Evolutionary conservation across 163 green algal genomes (phyloP).

Genomic region (Coccomyxa subellipsoidea): DNA sequence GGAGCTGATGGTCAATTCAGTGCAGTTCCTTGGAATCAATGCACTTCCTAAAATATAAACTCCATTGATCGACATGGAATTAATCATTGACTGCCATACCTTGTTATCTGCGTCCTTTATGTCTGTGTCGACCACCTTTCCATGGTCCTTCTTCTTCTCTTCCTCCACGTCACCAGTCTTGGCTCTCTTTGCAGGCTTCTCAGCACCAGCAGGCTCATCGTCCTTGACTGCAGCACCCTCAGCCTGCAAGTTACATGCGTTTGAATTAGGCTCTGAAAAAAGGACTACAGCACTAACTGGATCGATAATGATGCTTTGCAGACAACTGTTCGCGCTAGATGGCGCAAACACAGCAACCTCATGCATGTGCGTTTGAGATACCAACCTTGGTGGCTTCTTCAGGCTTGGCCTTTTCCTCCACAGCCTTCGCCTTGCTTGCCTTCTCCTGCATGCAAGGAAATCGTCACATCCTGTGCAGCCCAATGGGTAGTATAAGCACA

Average conservation of each 20-base stretch:
- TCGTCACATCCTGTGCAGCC: neutral
- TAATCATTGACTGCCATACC: neutral
- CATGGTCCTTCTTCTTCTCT: neutral
- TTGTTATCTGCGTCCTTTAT: constrained; percentile 17
- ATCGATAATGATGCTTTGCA: no score
- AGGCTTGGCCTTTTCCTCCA: neutral
- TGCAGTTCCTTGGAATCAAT: no score
- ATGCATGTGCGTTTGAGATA: no score
- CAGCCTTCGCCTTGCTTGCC: constrained; percentile 13
- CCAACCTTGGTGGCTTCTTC: constrained; percentile 3
- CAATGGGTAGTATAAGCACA: no score
- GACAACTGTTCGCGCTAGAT: no score
- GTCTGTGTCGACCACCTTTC: neutral
- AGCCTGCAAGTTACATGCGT: no score
- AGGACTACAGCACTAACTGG: no score
- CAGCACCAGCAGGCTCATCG: neutral
- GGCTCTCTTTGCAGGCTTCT: neutral
- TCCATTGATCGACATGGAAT: no score
- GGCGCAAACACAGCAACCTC: no score
- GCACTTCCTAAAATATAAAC: no score
- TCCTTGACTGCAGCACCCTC: constrained; percentile 16
- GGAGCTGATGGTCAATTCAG: no score
- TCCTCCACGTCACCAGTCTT: neutral
- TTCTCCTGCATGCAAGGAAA: constrained; percentile 8
- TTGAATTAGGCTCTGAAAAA: no score